Base-by-base conservation (phyloP, 1,284 basidiomycete species). In the Apiotrichum siamense region DNA sequence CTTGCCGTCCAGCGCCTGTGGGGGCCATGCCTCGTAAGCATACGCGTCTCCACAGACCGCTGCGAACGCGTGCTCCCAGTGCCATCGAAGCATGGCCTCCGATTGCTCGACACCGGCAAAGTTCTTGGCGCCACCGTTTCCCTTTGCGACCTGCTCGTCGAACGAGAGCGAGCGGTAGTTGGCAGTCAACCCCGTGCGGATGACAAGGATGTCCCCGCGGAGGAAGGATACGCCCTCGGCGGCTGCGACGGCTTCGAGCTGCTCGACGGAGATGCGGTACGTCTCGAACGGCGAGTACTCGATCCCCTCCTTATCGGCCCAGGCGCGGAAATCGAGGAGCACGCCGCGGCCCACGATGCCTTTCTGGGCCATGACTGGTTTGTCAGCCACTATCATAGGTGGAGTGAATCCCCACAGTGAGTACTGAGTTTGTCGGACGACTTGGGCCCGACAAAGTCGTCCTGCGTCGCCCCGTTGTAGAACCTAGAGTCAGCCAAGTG, bases 21-120 rank as follows among this genome's bases (percentile, higher is more conserved):
- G 47, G 15, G 64, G 61, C 52, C 55, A 63, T 3, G 53, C 57
- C 51, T 65, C 61, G 47, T 62, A 64, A 18, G 65, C 62, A 24
- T 58, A 52, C 25, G 59, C 65, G 54, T 77, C 75, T 2, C 63
- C 63, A 1, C 63, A 72, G 9, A 76, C 71, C 3, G 75, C 75
- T 4, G 75, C 66, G 44, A 76, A 73, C 35, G 74, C 74, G 23
- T 75, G 59, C 44, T 76, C 68, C 75, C 75, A 76, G 50, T 75
- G 62, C 62, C 69, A 76, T 33, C 49, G 57, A 36, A 65, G 59
- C 47, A 71, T 57, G 10, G 66, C 64, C 26, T 72, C 67, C n/a
- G 43, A 44, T 29, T 60, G 60, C 27, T 52, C 54, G 4, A 70
- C 63, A 21, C 69, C 68, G 29, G 57, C 57, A 38, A 54, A 56